Evolutionary conservation across 2,329 filamentous ascomycete species (phyloP).

Genomic region (Aureobasidium sp.): DNA sequence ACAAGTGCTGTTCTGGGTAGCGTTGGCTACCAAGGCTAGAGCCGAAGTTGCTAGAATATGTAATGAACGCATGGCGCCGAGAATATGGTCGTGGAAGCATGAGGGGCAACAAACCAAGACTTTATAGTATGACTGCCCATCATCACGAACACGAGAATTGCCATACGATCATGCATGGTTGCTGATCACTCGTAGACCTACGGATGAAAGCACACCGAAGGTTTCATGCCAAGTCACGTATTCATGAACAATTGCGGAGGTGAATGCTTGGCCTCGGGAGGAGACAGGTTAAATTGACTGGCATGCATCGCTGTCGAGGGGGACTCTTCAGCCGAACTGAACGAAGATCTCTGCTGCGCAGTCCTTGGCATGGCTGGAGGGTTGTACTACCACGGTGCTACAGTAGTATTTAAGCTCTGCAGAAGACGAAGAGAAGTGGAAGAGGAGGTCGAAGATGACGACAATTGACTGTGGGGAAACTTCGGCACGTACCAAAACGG

Average conservation of each 20-base stretch:
- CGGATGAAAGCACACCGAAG: slow-evolving; percentile 6
- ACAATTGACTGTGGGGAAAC: too few relatives aligned
- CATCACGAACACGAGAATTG: neutral
- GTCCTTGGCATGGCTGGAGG: neutral
- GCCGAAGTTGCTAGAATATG: neutral
- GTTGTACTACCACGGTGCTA: neutral
- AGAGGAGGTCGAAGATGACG: too few relatives aligned
- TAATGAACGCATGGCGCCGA: neutral
- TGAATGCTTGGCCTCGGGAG: neutral
- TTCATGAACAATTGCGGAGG: neutral
- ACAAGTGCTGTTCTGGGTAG: neutral
- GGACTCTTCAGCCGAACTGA: neutral
- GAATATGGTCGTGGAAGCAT: neutral
- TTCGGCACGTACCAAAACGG: neutral
- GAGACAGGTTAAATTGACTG: neutral
- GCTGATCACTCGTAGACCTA: neutral
- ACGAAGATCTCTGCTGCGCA: neutral
- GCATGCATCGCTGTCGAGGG: neutral
- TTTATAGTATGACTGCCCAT: neutral
- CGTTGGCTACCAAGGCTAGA: neutral
- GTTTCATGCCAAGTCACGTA: neutral
- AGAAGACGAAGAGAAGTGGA: too few relatives aligned
- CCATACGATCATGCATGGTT: neutral
- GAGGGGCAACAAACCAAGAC: neutral
- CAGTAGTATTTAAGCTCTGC: neutral